Evolutionary conservation across 768 basidiomycete genomes (phyloP).

Genomic region (Agrocybe praecox): DNA sequence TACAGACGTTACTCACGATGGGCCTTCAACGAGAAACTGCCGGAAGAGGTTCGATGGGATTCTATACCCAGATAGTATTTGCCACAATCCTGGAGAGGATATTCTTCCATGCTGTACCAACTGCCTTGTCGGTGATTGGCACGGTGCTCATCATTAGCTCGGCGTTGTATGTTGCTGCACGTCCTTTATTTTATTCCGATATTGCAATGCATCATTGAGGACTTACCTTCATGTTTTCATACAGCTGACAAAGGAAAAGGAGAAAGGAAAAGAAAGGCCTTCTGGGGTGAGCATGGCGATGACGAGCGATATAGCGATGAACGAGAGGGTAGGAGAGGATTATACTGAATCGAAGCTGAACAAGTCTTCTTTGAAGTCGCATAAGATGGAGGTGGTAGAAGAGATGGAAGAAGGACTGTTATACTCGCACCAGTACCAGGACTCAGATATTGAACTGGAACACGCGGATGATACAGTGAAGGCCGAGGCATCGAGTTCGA

Average conservation of each 20-base stretch:
- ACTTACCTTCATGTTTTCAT: neutral
- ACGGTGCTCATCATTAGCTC: conserved; percentile 63
- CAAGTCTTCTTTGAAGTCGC: neutral
- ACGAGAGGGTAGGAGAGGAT: too few relatives aligned
- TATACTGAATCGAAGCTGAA: neutral
- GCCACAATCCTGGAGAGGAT: conserved; percentile 64
- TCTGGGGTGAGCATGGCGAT: neutral
- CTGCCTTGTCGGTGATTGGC: conserved; percentile 61
- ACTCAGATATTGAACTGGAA: neutral
- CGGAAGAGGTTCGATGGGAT: conserved; percentile 51
- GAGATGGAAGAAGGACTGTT: conserved; percentile 8
- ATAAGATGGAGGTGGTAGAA: neutral
- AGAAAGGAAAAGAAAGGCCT: neutral
- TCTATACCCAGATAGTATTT: conserved; percentile 66
- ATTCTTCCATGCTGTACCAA: conserved; percentile 63
- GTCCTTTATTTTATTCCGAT: conserved; percentile 16
- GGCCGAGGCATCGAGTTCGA: too few relatives aligned
- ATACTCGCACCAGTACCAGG: neutral
- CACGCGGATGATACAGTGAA: too few relatives aligned
- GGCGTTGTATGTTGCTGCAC: conserved; percentile 68
- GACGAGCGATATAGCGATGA: neutral
- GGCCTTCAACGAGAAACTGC: conserved; percentile 27
- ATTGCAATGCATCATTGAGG: too few relatives aligned
- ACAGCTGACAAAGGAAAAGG: conserved; percentile 19
- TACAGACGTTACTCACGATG: conserved; percentile 44